Conservation (phyloP, 106 monocot genomes). For the Allium fistulosum region DNA sequence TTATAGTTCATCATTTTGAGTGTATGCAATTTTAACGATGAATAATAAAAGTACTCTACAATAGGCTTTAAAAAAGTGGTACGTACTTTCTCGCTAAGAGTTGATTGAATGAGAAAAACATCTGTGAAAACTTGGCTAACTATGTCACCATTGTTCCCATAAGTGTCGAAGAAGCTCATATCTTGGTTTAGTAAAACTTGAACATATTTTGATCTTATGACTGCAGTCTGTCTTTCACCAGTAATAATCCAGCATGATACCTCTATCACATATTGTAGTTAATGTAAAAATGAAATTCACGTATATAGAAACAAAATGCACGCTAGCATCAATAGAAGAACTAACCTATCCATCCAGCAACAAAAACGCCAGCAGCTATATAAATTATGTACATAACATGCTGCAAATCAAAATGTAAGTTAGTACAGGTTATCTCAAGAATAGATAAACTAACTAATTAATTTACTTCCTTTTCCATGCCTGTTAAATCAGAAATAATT, state of each 20-base stretch:
- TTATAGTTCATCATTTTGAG: too few relatives aligned
- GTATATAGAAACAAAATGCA: background rate
- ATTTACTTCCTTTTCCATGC: too few relatives aligned
- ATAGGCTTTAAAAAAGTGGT: background rate
- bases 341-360: conserved; percentile 95
- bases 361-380: conserved; percentile 85
- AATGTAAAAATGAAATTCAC: background rate
- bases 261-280: conserved; percentile 39
- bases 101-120: conserved; percentile 97
- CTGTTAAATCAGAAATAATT: too few relatives aligned
- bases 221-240: conserved; percentile 97
- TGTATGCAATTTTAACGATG: background rate
- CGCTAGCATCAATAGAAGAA: background rate
- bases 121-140: conserved; percentile 98
- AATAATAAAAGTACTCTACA: background rate
- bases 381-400: conserved; percentile 88
- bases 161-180: conserved; percentile 99
- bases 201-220: conserved; percentile 96
- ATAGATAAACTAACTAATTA: too few relatives aligned
- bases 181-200: conserved; percentile 96
- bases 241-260: conserved; percentile 99
- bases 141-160: conserved; percentile 97
- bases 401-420: conserved; percentile 37
- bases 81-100: conserved; percentile 94
- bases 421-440: background rate